Base-by-base conservation (phyloP, 1,139 yeast genomes). In the Candida sanyaensis region DNA sequence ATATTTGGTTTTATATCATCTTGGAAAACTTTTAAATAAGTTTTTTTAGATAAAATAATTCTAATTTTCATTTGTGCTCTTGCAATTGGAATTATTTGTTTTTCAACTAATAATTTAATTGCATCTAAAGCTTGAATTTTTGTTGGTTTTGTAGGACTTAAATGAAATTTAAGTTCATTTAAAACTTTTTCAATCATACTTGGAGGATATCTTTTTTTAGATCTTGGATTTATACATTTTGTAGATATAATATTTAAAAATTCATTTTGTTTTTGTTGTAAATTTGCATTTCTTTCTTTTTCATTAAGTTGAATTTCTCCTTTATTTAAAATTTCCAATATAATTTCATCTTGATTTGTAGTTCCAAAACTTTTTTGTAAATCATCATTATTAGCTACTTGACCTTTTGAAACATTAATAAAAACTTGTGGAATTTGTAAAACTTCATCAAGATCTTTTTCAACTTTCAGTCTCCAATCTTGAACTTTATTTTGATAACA, bases 401-500 rank as follows among this genome's bases (percentile, higher is more conserved):
- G 92, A 2, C 99, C 99, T 61, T 95, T 93, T 21, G 97, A 89
- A 0, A 92, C 99, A 62, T 95, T 93, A 41, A 84, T 68, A 61
- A 95, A 93, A 2, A 93, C 96, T 63, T 88, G 97, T n/a, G 92
- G 97, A 46, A 93, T 91, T 63, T 93, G 99, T 38, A 93, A 73
- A 5, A 93, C 99, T 63, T 93, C 99, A 69, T 93, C 99, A 10
- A 95, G 66, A 63, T 93, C 97, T 58, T 89, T 93, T 63, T 95
- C 99, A 9, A 84, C 86, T 64, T 86, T 91, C 63, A 81, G 80
- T 58, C 97, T 77, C 85, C 93, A 93, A 66, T 93, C 99, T 63
- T 92, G 98, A 10, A 93, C 97, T 63, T 95, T 93, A 62, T 93
- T 93, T 62, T 90, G 97, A 65, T 93, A 93, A 63, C 99, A 93